Conservation (phyloP, 306 rosid genomes). For the Astragalus glycyphyllos region DNA sequence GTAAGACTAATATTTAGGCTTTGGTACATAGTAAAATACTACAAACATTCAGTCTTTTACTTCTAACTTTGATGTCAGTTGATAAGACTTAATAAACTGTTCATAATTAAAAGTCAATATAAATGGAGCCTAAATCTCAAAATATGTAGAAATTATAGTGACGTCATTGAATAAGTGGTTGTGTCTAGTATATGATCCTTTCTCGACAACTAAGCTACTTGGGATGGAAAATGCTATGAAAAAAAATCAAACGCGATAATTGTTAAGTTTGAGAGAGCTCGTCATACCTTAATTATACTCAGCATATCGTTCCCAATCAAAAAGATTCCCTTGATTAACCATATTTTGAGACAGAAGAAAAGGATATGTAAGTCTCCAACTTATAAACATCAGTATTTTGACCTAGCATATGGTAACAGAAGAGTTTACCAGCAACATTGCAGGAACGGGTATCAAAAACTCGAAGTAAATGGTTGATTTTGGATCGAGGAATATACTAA, state of each 20-base stretch:
- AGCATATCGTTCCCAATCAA: constrained; percentile 72
- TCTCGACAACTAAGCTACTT: constrained; percentile 27
- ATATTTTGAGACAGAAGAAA: constrained; percentile 36
- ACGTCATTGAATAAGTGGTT: constrained; percentile 29
- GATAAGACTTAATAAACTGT: no score
- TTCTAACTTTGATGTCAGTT: no score
- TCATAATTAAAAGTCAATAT: background rate
- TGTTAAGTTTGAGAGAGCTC: constrained; percentile 29
- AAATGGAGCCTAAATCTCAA: background rate
- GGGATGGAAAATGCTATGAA: constrained; percentile 27
- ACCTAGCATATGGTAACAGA: constrained; percentile 30
- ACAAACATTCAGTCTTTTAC: no score
- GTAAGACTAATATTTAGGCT: no score
- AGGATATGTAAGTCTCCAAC: constrained; percentile 37
- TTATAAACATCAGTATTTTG: constrained; percentile 34
- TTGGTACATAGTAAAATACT: no score
- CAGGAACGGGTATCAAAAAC: constrained; percentile 85
- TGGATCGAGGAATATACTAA: constrained; percentile 85
- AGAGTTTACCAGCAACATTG: constrained; percentile 67
- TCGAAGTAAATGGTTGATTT: constrained; percentile 60
- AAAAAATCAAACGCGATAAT: constrained; percentile 14
- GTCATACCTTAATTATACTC: constrained; percentile 67
- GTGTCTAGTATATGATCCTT: constrained; percentile 12
- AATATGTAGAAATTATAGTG: constrained; percentile 26
- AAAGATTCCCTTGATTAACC: constrained; percentile 71